phyloP scores from a whole-genome alignment of 768 basidiomycete genomes.

The Tylopilus intermedius region DNA sequence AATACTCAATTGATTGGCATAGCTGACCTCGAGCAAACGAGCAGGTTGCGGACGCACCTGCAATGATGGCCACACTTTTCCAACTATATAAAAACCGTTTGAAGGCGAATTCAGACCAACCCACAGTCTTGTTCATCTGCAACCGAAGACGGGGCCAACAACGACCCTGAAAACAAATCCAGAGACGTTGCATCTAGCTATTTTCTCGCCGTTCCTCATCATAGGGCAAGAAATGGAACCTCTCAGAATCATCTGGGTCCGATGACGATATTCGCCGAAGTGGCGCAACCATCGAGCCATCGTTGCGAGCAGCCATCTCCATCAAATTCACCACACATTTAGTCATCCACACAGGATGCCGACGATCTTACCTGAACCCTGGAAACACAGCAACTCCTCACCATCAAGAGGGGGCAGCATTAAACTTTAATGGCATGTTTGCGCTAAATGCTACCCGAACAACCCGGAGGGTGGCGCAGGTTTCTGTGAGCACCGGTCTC shows the following conservation, averaged over 20 bases:
- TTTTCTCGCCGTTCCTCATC: background rate
- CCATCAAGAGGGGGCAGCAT: slow-evolving; percentile 7
- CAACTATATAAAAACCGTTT: slow-evolving; percentile 83
- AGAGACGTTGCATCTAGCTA: too few relatives aligned
- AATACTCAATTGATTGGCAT: slow-evolving; percentile 61
- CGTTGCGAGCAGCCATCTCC: background rate
- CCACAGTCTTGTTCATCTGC: background rate
- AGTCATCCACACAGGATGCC: background rate
- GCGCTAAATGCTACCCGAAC: background rate
- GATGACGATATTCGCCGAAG: background rate
- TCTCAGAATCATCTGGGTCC: background rate
- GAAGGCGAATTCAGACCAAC: slow-evolving; percentile 43
- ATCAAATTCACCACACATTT: background rate
- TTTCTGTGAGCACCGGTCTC: background rate
- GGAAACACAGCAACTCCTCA: background rate
- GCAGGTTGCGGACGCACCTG: slow-evolving; percentile 88
- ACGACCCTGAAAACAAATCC: background rate
- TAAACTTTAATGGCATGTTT: slow-evolving; percentile 1
- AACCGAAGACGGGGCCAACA: background rate
- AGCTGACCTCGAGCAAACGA: background rate
- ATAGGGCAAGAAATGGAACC: slow-evolving; percentile 15
- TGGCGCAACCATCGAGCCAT: background rate
- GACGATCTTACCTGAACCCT: background rate
- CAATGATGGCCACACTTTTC: slow-evolving; percentile 83
- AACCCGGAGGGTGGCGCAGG: background rate